Evolutionary conservation across 2,329 filamentous ascomycete species (phyloP), one percentile per base, ranked within the genome.

Genomic region (Pseudogymnoascus sp.): DNA sequence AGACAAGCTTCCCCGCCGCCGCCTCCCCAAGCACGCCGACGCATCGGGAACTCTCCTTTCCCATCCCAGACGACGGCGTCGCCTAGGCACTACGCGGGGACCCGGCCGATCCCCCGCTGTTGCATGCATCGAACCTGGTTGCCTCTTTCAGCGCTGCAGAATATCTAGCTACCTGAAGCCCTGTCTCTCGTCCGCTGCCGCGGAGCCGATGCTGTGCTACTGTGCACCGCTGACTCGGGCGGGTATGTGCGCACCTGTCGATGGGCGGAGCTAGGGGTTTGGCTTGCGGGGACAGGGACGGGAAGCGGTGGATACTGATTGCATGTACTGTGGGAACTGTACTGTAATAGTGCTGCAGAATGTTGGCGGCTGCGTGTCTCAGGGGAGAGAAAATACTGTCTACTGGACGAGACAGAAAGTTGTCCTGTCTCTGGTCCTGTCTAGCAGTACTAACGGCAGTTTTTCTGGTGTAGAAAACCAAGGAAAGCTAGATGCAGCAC

Each of bases 221-320:
- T 52, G 42, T 52, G 7, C 23, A 49, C 42, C 23, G 30, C 42
- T 52, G 42, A 52, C 42, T 52, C 42, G 42, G 42, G 23, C 42
- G 42, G 42, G 42, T 52, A 49, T 28, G 42, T 52, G 9, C 25
- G 23, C 23, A 52, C 42, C 42, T 52, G 42, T 52, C 23, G 23
- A 52, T 28, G 42, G 42, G 23, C 42, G 42, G 42, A 52, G 42
- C 42, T 52, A 52, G 42, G 42, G 42, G 42, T 52, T 52, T 52
- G 23, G 42, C 9, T 14, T 52, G 23, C 14, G 23, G 42, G 42
- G 42, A 52, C 4, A 6, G 42, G 23, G 42, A 30, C 42, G 42
- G 42, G 42, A 49, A 49, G 42, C 5, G 23, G 42, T 28, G 42
- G 42, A 8, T 49, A 28, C 23, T 7, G 42, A 49, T 25, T 28